phyloP scores from a whole-genome alignment of 2,329 filamentous ascomycete species.

The Claviceps quebecensis region DNA sequence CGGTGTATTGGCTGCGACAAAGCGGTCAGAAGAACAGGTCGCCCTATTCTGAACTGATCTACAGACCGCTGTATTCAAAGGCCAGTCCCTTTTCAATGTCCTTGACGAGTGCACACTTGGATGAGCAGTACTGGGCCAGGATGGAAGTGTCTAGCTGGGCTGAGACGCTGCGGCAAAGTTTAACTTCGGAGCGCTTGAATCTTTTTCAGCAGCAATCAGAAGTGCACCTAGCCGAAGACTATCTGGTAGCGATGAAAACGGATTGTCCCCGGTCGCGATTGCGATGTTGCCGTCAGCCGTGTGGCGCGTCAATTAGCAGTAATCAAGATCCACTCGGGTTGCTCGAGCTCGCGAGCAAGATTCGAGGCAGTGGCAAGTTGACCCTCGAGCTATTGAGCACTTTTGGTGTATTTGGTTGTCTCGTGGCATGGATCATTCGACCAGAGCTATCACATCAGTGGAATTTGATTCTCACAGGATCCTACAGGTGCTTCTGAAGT shows the following conservation, averaged over 20 bases:
- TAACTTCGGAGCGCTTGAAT: slow-evolving; percentile 18
- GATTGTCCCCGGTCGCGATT: neutral
- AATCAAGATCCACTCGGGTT: slow-evolving; percentile 69
- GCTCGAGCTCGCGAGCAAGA: slow-evolving; percentile 50
- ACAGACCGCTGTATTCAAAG: neutral
- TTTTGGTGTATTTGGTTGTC: slow-evolving; percentile 57
- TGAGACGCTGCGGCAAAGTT: slow-evolving; percentile 21
- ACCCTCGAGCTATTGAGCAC: slow-evolving; percentile 62
- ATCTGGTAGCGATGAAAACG: slow-evolving; percentile 6
- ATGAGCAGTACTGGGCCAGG: slow-evolving; percentile 15
- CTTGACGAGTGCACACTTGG: neutral
- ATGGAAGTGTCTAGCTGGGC: slow-evolving; percentile 24
- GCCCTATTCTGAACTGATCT: slow-evolving; percentile 4
- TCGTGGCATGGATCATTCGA: slow-evolving; percentile 47
- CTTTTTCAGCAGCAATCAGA: slow-evolving; percentile 3
- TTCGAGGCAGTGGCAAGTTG: slow-evolving; percentile 51
- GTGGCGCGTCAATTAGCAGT: neutral
- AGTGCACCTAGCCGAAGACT: neutral
- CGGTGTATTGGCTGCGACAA: slow-evolving; percentile 51
- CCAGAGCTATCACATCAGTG: slow-evolving; percentile 10
- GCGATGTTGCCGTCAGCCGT: neutral
- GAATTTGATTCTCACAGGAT: slow-evolving; percentile 3
- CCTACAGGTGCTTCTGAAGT: neutral
- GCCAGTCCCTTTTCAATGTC: too few relatives aligned
- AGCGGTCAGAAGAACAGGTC: slow-evolving; percentile 7